A percentile compares a stretch with the other conserved stretches of the same genome.
Evolutionary conservation across 768 basidiomycete species (phyloP).

Genomic region (Lactifluus pinguis): DNA sequence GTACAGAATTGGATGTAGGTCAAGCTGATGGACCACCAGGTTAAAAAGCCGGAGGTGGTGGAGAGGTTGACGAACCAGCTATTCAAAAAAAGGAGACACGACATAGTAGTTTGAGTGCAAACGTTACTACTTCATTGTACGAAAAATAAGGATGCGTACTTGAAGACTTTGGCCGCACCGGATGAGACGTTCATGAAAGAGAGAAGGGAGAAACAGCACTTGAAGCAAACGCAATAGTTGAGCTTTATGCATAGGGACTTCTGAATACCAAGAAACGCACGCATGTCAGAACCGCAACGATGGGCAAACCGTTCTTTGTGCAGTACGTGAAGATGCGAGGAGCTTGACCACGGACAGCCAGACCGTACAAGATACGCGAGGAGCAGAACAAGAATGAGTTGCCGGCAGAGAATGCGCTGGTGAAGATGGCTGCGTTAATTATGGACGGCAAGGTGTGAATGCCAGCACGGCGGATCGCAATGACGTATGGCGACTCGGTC

Average conservation of each 20-base stretch:
- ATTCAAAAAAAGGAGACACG: not conserved
- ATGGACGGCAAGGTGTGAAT: slow-evolving; percentile 59
- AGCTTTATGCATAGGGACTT: not conserved
- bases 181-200: slow-evolving; percentile 58
- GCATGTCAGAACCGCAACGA: slow-evolving; percentile 27
- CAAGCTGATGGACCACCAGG: slow-evolving; percentile 59
- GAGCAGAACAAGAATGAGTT: slow-evolving; percentile 54
- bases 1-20: slow-evolving; percentile 66
- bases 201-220: slow-evolving; percentile 37
- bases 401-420: slow-evolving; percentile 63
- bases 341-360: slow-evolving; percentile 32
- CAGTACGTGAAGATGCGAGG: slow-evolving; percentile 37
- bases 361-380: slow-evolving; percentile 34
- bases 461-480: slow-evolving; percentile 66
- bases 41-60: slow-evolving; percentile 58
- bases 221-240: slow-evolving; percentile 5
- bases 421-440: slow-evolving; percentile 65
- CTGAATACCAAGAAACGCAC: slow-evolving; percentile 18
- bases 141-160: slow-evolving; percentile 25
- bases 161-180: slow-evolving; percentile 51
- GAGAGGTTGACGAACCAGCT: slow-evolving; percentile 66
- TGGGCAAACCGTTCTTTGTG: slow-evolving; percentile 44
- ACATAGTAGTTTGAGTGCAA: too few species aligned
- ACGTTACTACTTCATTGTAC: too few species aligned
- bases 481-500: slow-evolving; percentile 77